Evolutionary conservation across 2,329 filamentous ascomycete genomes (phyloP).

Genomic region (Colletotrichum sp.): DNA sequence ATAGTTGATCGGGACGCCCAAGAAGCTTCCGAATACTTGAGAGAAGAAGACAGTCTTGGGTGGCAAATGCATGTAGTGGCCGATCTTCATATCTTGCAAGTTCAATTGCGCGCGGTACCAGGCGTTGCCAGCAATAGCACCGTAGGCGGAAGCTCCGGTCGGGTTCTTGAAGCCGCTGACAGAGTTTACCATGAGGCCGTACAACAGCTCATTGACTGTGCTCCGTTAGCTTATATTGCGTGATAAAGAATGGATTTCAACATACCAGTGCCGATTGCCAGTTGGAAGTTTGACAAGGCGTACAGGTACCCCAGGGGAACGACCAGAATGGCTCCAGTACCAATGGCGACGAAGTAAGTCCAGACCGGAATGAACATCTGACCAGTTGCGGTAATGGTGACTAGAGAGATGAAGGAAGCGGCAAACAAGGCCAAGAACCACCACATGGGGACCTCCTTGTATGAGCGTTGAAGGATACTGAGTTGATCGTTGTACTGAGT

Average conservation of each 20-base stretch:
- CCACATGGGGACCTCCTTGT: constrained; percentile 63
- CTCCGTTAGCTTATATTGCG: not conserved
- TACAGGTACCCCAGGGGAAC: constrained; percentile 65
- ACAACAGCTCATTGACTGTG: constrained; percentile 58
- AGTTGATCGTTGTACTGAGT: constrained; percentile 60
- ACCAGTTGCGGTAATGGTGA: constrained; percentile 55
- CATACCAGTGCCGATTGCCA: constrained; percentile 25
- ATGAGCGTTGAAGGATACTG: constrained; percentile 62
- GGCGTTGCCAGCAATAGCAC: constrained; percentile 64
- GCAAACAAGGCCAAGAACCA: constrained; percentile 61
- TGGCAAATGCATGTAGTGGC: constrained; percentile 59
- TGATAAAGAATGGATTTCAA: not conserved
- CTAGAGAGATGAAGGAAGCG: constrained; percentile 45
- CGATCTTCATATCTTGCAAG: constrained; percentile 57
- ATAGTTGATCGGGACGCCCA: constrained; percentile 67
- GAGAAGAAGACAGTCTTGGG: constrained; percentile 65
- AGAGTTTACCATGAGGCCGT: constrained; percentile 63
- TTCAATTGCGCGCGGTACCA: constrained; percentile 65
- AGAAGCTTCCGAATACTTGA: constrained; percentile 62
- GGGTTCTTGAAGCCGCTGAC: constrained; percentile 53
- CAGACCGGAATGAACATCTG: constrained; percentile 64
- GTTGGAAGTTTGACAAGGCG: constrained; percentile 59
- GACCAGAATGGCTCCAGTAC: constrained; percentile 59
- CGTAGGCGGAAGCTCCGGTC: constrained; percentile 61
- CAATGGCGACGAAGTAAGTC: constrained; percentile 63